These are phyloP conservation scores for Populus pruinosa DNA, from an alignment of 345 rosid species.

Conservation along the genomic window DNA sequence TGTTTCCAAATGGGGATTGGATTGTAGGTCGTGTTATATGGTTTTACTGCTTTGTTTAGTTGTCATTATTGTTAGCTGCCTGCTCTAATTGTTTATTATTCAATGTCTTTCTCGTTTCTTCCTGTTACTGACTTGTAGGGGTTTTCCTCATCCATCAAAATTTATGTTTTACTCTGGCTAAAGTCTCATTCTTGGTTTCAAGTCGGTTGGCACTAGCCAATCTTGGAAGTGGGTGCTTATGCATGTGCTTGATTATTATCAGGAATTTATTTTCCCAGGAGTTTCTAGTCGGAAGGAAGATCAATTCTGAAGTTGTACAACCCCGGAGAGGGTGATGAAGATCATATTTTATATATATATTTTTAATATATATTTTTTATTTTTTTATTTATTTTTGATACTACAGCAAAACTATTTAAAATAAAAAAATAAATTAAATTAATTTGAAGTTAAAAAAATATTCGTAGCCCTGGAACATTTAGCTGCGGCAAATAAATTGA, in stretches of 20 bases:
- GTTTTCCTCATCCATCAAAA: conserved; percentile 13
- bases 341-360: too few species aligned
- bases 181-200: background rate
- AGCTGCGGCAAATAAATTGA: too few species aligned
- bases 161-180: conserved; percentile 4
- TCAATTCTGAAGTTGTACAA: background rate
- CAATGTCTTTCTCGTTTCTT: conserved; percentile 27
- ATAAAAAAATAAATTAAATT: too few species aligned
- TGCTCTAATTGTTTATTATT: conserved; percentile 27
- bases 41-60: conserved; percentile 27
- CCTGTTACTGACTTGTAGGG: conserved; percentile 12
- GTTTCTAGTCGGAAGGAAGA: background rate
- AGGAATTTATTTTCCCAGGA: background rate
- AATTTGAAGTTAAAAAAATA: too few species aligned
- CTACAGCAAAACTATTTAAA: too few species aligned
- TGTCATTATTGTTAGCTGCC: conserved; percentile 14
- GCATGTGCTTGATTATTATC: background rate
- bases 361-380: too few species aligned
- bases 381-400: too few species aligned
- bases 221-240: background rate
- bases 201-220: background rate
- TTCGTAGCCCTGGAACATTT: too few species aligned
- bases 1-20: conserved; percentile 32
- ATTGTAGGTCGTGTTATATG: conserved; percentile 35
- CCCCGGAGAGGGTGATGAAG: background rate